A percentile compares a stretch with the other conserved stretches of the same genome.
Conservation (phyloP, 139 green algal genomes). For the Micromonas pusilla region DNA sequence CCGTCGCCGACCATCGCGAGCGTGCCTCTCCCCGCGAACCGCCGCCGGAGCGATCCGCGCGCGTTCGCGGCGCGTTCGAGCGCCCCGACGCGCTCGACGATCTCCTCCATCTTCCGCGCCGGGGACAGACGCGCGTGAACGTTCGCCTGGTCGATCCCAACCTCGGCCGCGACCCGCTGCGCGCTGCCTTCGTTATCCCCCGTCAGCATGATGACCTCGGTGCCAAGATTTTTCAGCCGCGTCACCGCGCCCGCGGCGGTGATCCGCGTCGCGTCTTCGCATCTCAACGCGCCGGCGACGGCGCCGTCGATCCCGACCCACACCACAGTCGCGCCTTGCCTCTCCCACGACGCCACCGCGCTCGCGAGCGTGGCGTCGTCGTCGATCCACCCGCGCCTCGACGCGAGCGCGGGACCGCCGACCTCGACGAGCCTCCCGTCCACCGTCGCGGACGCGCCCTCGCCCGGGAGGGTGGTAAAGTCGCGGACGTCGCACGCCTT, state of each 20-base stretch:
- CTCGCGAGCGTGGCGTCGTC: background rate
- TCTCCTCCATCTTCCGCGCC: slow-evolving; percentile 44
- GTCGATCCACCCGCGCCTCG: background rate
- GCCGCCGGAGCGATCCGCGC: background rate
- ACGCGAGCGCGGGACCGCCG: background rate
- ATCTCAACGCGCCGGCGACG: slow-evolving; percentile 25
- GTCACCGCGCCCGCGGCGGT: slow-evolving; percentile 35
- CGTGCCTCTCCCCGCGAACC: slow-evolving; percentile 3
- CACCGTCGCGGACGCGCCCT: slow-evolving; percentile 26
- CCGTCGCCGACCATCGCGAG: slow-evolving; percentile 59
- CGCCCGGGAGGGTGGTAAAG: slow-evolving; percentile 35
- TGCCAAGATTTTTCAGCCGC: slow-evolving; percentile 33
- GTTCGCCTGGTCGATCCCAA: slow-evolving; percentile 35
- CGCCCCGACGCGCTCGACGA: background rate
- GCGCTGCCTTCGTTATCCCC: slow-evolving; percentile 51
- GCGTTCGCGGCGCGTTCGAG: background rate
- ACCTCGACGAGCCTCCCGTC: slow-evolving; percentile 31
- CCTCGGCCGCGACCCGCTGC: slow-evolving; percentile 29
- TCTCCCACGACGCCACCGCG: slow-evolving; percentile 11
- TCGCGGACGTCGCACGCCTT: slow-evolving; percentile 15
- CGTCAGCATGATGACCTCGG: slow-evolving; percentile 51
- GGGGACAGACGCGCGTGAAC: slow-evolving; percentile 34
- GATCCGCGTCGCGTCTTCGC: slow-evolving; percentile 31
- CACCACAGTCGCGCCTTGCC: slow-evolving; percentile 30
- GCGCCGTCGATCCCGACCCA: slow-evolving; percentile 41